Percentiles rank a stretch among this genome's conserved stretches.
Evolutionary conservation across 2,329 filamentous ascomycete species (phyloP).

Genomic region (Verticillium dahliae): DNA sequence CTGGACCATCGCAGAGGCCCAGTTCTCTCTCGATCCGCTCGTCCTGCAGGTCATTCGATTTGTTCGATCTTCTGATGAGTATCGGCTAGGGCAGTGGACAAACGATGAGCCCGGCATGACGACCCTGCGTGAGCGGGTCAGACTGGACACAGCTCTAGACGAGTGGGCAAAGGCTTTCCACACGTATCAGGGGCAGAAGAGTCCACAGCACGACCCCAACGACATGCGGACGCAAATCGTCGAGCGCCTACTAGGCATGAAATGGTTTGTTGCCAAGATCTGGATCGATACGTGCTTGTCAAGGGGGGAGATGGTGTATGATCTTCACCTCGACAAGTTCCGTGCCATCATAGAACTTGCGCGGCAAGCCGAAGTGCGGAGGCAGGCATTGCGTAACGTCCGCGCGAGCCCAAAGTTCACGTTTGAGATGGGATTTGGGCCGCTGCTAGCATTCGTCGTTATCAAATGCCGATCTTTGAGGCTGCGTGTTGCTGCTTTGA

Average conservation of each 20-base stretch:
- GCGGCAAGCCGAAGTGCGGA: slow-evolving; percentile 5
- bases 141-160: slow-evolving; percentile 15
- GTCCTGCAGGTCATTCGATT: slow-evolving; percentile 21
- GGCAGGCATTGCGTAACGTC: not conserved
- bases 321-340: slow-evolving; percentile 22
- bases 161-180: slow-evolving; percentile 22
- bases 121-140: slow-evolving; percentile 15
- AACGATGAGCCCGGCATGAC: slow-evolving; percentile 5
- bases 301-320: slow-evolving; percentile 25
- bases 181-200: not conserved
- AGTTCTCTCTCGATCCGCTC: slow-evolving; percentile 21
- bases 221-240: slow-evolving; percentile 3
- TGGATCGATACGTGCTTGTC: slow-evolving; percentile 25
- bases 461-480: slow-evolving; percentile 30
- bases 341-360: slow-evolving; percentile 21
- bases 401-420: slow-evolving; percentile 21
- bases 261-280: slow-evolving; percentile 22
- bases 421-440: slow-evolving; percentile 33
- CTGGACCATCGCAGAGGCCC: slow-evolving; percentile 17
- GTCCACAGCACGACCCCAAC: not conserved
- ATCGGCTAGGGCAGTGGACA: slow-evolving; percentile 14
- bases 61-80: slow-evolving; percentile 19
- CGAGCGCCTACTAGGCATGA: slow-evolving; percentile 19
- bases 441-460: slow-evolving; percentile 28
- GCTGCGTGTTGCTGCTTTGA: slow-evolving; percentile 25